A percentile compares a stretch with the other conserved stretches of the same genome.
Conservation (phyloP, 345 rosid genomes). For the Nephelium lappaceum region DNA sequence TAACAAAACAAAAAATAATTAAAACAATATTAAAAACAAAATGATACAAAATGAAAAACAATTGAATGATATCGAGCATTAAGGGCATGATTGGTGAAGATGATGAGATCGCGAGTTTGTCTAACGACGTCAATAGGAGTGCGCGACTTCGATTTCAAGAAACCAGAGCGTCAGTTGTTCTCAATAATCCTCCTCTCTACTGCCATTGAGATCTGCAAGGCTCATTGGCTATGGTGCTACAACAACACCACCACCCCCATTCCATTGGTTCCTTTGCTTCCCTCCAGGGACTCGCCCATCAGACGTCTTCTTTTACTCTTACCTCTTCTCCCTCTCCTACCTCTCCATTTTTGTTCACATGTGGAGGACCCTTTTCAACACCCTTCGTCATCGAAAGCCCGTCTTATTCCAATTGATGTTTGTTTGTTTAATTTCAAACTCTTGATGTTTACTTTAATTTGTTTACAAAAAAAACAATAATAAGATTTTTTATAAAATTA, state of each 20-base stretch:
- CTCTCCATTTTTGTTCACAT: slow-evolving; percentile 80
- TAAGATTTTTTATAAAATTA: too few relatives aligned
- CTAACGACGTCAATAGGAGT: slow-evolving; percentile 80
- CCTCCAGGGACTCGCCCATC: slow-evolving; percentile 91
- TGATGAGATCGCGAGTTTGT: slow-evolving; percentile 87
- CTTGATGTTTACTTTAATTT: too few relatives aligned
- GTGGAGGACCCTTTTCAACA: slow-evolving; percentile 61
- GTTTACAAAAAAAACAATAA: too few relatives aligned
- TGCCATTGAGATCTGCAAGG: slow-evolving; percentile 77
- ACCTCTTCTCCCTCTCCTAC: slow-evolving; percentile 77
- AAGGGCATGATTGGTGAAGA: slow-evolving; percentile 40
- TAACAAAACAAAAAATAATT: too few relatives aligned
- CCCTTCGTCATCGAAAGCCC: slow-evolving; percentile 52
- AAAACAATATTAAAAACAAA: too few relatives aligned
- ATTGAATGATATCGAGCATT: too few relatives aligned
- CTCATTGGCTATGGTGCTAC: slow-evolving; percentile 82
- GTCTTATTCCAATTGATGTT: slow-evolving; percentile 42
- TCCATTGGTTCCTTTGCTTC: slow-evolving; percentile 92
- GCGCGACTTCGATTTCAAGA: slow-evolving; percentile 86
- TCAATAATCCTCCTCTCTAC: slow-evolving; percentile 60
- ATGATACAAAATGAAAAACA: too few relatives aligned
- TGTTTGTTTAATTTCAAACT: too few relatives aligned
- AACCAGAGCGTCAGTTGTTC: slow-evolving; percentile 21
- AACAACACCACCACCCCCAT: slow-evolving; percentile 66
- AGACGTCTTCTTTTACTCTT: slow-evolving; percentile 95